Conservation (phyloP, 345 rosid genomes). For the Balakata baccata region DNA sequence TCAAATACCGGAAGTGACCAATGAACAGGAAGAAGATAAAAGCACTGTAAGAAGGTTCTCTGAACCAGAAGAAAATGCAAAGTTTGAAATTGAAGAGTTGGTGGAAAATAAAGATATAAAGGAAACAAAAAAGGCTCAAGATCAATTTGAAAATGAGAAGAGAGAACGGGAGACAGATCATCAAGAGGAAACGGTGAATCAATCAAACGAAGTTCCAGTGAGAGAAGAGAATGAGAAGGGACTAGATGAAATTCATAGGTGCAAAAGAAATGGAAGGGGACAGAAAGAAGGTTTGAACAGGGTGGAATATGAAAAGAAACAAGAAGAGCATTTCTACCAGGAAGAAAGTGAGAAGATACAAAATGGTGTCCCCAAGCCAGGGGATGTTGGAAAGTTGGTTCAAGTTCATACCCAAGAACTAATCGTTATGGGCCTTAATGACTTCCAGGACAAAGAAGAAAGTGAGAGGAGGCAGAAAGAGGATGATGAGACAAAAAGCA, state of each 20-base stretch:
- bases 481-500: slow-evolving; percentile 14
- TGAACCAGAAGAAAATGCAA: slow-evolving; percentile 29
- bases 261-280: slow-evolving; percentile 23
- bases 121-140: slow-evolving; percentile 15
- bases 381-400: slow-evolving; percentile 10
- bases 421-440: slow-evolving; percentile 15
- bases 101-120: slow-evolving; percentile 18
- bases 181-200: slow-evolving; percentile 24
- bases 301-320: slow-evolving; percentile 17
- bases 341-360: slow-evolving; percentile 27
- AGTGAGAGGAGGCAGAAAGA: slow-evolving; percentile 12
- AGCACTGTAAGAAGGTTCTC: slow-evolving; percentile 35
- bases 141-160: slow-evolving; percentile 14
- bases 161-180: slow-evolving; percentile 19
- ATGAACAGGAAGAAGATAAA: slow-evolving; percentile 25
- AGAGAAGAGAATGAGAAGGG: slow-evolving; percentile 22
- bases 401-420: slow-evolving; percentile 21
- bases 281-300: slow-evolving; percentile 29
- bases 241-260: slow-evolving; percentile 19
- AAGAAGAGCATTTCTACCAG: slow-evolving; percentile 13
- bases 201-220: slow-evolving; percentile 20
- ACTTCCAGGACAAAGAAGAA: slow-evolving; percentile 20
- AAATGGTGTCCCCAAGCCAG: slow-evolving; percentile 15
- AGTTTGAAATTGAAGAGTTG: slow-evolving; percentile 27
- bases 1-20: slow-evolving; percentile 6